phyloP scores from a whole-genome alignment of 495 filamentous ascomycete genomes.

The Aspergillus funiculosus region DNA sequence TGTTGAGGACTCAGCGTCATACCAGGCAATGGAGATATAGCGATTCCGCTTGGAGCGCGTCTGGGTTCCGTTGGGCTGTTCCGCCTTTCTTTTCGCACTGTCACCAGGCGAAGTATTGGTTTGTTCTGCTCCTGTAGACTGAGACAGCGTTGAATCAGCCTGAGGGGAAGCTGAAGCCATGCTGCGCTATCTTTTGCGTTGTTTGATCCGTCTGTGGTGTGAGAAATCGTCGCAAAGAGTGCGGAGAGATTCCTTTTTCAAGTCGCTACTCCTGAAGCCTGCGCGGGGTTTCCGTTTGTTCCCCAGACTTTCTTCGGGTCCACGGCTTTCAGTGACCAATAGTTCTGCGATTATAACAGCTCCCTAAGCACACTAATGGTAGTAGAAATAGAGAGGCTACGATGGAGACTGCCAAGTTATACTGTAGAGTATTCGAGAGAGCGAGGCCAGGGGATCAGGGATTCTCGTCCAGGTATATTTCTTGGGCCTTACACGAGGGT shows the following conservation, averaged over 20 bases:
- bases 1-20: conserved; percentile 26
- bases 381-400: too few species aligned
- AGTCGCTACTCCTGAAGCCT: not conserved
- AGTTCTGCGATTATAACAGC: not conserved
- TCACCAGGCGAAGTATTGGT: conserved; percentile 23
- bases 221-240: conserved; percentile 23
- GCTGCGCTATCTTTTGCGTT: conserved; percentile 3
- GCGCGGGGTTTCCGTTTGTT: conserved; percentile 38
- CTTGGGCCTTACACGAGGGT: too few species aligned
- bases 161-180: conserved; percentile 41
- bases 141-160: conserved; percentile 25
- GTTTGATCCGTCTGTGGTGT: conserved; percentile 11
- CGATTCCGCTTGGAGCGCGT: conserved; percentile 55
- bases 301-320: conserved; percentile 28
- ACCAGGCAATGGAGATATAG: conserved; percentile 93
- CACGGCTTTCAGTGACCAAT: conserved; percentile 14
- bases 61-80: conserved; percentile 43
- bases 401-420: too few species aligned
- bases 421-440: too few species aligned
- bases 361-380: too few species aligned
- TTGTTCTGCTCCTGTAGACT: conserved; percentile 23
- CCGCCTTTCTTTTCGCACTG: conserved; percentile 44
- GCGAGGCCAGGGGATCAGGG: too few species aligned
- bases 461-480: too few species aligned
- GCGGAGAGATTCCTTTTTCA: conserved; percentile 40